These are phyloP conservation scores for Lactuca sativa DNA, from an alignment of 129 eudicot genomes.

Conservation along the genomic window DNA sequence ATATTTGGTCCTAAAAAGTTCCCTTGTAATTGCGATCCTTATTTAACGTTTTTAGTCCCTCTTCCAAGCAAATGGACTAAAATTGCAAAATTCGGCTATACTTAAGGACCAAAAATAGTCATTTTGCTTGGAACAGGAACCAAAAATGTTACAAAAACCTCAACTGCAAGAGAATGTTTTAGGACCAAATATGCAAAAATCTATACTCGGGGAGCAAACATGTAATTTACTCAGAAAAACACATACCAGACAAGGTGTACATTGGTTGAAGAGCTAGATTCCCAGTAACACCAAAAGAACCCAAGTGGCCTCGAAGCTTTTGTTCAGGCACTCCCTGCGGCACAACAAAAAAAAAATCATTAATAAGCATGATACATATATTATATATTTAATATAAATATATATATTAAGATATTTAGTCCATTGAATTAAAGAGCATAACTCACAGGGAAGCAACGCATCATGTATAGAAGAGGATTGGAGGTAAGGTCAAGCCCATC, in stretches of 20 bases:
- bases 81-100: too few species aligned
- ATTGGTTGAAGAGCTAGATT: slow-evolving; percentile 99
- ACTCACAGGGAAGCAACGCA: slow-evolving; percentile 99
- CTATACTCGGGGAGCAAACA: background rate
- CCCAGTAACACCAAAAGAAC: slow-evolving; percentile 96
- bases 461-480: slow-evolving; percentile 95
- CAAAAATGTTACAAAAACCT: background rate
- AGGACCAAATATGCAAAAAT: background rate
- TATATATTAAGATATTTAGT: too few species aligned
- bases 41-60: background rate
- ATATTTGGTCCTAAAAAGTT: background rate
- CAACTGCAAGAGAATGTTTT: background rate
- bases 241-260: slow-evolving; percentile 95
- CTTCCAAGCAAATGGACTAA: too few species aligned
- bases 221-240: background rate
- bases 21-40: background rate
- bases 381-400: background rate
- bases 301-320: slow-evolving; percentile 89
- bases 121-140: background rate
- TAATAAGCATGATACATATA: slow-evolving; percentile 4
- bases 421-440: background rate
- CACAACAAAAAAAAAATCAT: slow-evolving; percentile 17
- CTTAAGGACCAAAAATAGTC: too few species aligned
- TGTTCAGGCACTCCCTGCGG: slow-evolving; percentile 97
- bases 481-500: slow-evolving; percentile 98